Percentiles rank a stretch among this genome's conserved stretches.
phyloP scores from a whole-genome alignment of 129 eudicot species.

The Deinandra increscens region DNA sequence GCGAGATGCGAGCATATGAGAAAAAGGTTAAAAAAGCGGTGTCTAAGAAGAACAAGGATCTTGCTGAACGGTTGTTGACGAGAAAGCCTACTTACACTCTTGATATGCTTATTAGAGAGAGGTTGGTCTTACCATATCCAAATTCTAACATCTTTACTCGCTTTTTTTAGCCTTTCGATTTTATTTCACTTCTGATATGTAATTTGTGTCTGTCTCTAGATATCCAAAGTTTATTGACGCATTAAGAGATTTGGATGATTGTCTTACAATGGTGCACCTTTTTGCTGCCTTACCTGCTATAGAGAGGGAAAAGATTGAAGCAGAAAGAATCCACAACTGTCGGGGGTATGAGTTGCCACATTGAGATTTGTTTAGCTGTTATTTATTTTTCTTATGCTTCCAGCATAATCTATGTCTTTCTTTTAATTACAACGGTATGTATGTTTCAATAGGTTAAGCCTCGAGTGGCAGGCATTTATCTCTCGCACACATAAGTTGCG shows the following conservation, averaged over 20 bases:
- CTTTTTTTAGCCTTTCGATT: not conserved
- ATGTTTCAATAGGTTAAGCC: too few species aligned
- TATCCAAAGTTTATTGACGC: slow-evolving; percentile 85
- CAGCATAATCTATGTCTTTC: too few species aligned
- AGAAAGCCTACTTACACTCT: slow-evolving; percentile 56
- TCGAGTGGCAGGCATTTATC: too few species aligned
- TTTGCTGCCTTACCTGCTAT: slow-evolving; percentile 85
- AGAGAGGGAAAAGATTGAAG: slow-evolving; percentile 38
- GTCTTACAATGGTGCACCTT: slow-evolving; percentile 82
- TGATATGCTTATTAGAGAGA: slow-evolving; percentile 60
- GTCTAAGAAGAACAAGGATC: slow-evolving; percentile 70
- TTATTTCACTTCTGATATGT: not conserved
- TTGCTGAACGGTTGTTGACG: slow-evolving; percentile 53
- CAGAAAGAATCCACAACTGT: too few species aligned
- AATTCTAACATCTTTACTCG: not conserved
- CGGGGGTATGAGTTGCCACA: too few species aligned
- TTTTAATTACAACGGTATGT: too few species aligned
- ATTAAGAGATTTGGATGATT: slow-evolving; percentile 82
- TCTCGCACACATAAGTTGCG: too few species aligned
- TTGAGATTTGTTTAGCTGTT: too few species aligned
- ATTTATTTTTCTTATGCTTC: too few species aligned
- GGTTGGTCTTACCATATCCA: slow-evolving; percentile 32
- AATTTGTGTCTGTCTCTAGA: slow-evolving; percentile 32
- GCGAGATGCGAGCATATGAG: slow-evolving; percentile 66
- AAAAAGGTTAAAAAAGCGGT: slow-evolving; percentile 63